These are phyloP conservation scores for Solanum appendiculatum DNA, from an alignment of 257 asterid species.

Conservation along the genomic window DNA sequence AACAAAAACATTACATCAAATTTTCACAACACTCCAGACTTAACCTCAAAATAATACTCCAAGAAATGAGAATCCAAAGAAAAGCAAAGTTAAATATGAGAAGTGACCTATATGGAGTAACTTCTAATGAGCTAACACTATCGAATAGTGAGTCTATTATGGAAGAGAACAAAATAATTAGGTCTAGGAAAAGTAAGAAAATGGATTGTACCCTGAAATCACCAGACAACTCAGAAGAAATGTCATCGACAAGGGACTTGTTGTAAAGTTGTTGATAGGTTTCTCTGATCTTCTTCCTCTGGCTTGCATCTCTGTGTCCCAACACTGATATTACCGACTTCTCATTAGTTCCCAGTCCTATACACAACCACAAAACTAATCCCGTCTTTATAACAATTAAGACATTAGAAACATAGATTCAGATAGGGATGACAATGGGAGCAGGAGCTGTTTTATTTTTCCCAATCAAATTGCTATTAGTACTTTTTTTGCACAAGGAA, in stretches of 20 bases:
- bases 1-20: not conserved
- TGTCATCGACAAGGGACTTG: slow-evolving; percentile 41
- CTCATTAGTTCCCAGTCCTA: slow-evolving; percentile 75
- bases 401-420: not conserved
- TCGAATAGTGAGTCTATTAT: not conserved
- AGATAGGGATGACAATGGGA: not conserved
- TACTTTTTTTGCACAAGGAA: not conserved
- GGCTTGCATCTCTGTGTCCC: slow-evolving; percentile 55
- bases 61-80: not conserved
- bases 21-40: not conserved
- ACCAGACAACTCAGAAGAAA: slow-evolving; percentile 55
- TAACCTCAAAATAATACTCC: not conserved
- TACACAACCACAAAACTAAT: not conserved
- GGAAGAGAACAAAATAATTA: not conserved
- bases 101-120: not conserved
- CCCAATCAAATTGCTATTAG: not conserved
- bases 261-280: slow-evolving; percentile 47
- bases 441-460: not conserved
- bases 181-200: not conserved
- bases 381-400: not conserved
- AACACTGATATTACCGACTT: slow-evolving; percentile 48
- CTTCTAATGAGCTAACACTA: not conserved
- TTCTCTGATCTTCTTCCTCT: slow-evolving; percentile 57
- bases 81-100: not conserved
- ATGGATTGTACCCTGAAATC: slow-evolving; percentile 49